Evolutionary conservation across 257 asterid genomes (phyloP).

Genomic region (Galeopsis tetrahit): DNA sequence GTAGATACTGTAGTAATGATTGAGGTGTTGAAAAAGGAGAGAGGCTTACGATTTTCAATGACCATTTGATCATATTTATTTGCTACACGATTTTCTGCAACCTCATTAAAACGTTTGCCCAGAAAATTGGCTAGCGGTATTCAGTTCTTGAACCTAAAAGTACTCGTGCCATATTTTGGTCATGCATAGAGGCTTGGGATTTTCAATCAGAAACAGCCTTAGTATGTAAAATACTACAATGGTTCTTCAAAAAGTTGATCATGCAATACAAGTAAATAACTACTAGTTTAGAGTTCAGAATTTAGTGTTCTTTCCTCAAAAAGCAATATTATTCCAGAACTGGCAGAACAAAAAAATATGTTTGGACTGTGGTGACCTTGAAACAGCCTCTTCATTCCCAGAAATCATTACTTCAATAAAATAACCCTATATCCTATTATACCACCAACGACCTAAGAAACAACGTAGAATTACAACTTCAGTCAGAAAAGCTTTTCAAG

Average conservation of each 20-base stretch:
- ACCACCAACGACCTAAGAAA: not conserved
- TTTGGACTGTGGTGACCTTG: not conserved
- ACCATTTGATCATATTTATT: too few relatives aligned
- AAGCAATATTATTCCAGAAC: not conserved
- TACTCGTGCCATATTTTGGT: not conserved
- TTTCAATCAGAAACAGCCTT: not conserved
- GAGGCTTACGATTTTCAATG: too few relatives aligned
- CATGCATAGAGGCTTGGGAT: not conserved
- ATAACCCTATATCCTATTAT: not conserved
- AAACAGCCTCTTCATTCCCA: not conserved
- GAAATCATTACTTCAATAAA: not conserved
- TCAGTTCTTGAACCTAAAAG: not conserved
- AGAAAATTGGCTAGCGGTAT: not conserved
- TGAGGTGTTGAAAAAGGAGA: too few relatives aligned
- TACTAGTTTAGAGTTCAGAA: not conserved
- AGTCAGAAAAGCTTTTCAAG: not conserved
- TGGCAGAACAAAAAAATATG: not conserved
- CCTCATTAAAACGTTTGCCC: not conserved
- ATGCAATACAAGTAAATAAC: not conserved
- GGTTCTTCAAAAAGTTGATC: not conserved
- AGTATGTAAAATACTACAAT: not conserved
- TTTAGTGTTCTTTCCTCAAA: slow-evolving; percentile 8
- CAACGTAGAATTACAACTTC: not conserved
- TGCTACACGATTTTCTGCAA: not conserved
- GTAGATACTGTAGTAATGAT: too few relatives aligned